A percentile compares a stretch with the other conserved stretches of the same genome.
Evolutionary conservation across 148 eudicot genomes (phyloP).

Genomic region (Limonium bicolor): DNA sequence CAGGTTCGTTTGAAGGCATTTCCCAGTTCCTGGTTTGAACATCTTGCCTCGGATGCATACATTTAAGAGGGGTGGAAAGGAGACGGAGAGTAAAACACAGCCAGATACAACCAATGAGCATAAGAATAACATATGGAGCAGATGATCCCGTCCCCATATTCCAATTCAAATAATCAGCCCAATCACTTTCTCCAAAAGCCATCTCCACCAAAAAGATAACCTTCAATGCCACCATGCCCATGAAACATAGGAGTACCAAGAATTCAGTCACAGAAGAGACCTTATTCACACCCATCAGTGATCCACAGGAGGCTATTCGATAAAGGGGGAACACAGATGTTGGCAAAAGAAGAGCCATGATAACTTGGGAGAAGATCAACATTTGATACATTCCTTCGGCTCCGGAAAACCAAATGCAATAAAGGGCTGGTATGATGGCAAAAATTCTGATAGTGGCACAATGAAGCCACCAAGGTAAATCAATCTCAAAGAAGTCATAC

Average conservation of each 20-base stretch:
- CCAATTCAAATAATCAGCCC: conserved; percentile 70
- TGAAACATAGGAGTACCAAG: conserved; percentile 34
- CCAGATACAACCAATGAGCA: conserved; percentile 34
- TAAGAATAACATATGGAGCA: conserved; percentile 39
- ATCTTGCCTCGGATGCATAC: conserved; percentile 35
- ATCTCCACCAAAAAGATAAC: conserved; percentile 65
- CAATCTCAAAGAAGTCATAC: conserved; percentile 50
- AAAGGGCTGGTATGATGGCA: conserved; percentile 58
- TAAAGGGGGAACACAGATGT: conserved; percentile 83
- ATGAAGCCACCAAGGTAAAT: conserved; percentile 91
- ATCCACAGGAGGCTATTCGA: conserved; percentile 64
- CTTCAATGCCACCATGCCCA: conserved; percentile 68
- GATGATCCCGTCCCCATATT: conserved; percentile 36
- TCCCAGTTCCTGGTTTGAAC: conserved; percentile 42
- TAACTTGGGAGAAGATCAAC: conserved; percentile 60
- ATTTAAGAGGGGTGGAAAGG: conserved; percentile 67
- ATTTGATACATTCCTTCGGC: conserved; percentile 84
- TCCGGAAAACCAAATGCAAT: conserved; percentile 65
- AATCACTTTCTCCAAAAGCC: conserved; percentile 82
- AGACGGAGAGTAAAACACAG: conserved; percentile 57
- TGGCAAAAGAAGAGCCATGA: conserved; percentile 77
- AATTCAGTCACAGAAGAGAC: conserved; percentile 63
- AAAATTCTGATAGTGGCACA: conserved; percentile 61
- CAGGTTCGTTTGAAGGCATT: conserved; percentile 13
- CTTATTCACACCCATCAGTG: conserved; percentile 66